These are phyloP conservation scores for Naganishia albida DNA, from an alignment of 1,284 basidiomycete species.

Conservation along the genomic window DNA sequence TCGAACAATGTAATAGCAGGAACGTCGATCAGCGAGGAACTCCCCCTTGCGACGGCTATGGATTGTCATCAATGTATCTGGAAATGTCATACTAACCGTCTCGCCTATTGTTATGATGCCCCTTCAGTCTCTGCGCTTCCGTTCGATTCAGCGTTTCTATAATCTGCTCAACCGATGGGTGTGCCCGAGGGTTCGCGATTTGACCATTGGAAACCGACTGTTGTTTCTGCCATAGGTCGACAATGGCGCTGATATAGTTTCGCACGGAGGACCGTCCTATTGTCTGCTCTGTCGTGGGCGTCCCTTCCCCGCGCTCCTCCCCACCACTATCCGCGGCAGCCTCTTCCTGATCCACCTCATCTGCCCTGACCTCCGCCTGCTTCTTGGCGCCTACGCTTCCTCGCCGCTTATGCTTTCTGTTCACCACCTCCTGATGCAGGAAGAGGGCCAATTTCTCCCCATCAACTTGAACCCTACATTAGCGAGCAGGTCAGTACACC, in stretches of 20 bases:
- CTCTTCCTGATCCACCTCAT: neutral
- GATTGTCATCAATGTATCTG: neutral
- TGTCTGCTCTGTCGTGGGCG: neutral
- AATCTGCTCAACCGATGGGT: neutral
- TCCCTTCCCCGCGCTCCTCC: neutral
- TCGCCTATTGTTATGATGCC: neutral
- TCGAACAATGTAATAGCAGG: neutral
- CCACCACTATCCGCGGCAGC: neutral
- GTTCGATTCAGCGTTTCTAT: neutral
- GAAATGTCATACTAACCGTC: neutral
- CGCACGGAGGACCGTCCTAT: neutral
- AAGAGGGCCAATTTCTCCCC: neutral
- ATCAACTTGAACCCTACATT: constrained; percentile 1
- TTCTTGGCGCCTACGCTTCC: neutral
- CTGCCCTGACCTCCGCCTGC: neutral
- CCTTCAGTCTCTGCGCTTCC: neutral
- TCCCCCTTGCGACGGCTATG: neutral
- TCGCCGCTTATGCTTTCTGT: constrained; percentile 1
- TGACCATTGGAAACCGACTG: neutral
- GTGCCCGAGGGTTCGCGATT: neutral
- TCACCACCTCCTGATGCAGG: neutral
- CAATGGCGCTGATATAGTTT: neutral
- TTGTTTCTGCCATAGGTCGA: constrained; percentile 6
- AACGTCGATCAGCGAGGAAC: too few species aligned
- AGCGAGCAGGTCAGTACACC: neutral